Evolutionary conservation across 148 eudicot genomes (phyloP).

Genomic region (Suaeda aralocaspica): DNA sequence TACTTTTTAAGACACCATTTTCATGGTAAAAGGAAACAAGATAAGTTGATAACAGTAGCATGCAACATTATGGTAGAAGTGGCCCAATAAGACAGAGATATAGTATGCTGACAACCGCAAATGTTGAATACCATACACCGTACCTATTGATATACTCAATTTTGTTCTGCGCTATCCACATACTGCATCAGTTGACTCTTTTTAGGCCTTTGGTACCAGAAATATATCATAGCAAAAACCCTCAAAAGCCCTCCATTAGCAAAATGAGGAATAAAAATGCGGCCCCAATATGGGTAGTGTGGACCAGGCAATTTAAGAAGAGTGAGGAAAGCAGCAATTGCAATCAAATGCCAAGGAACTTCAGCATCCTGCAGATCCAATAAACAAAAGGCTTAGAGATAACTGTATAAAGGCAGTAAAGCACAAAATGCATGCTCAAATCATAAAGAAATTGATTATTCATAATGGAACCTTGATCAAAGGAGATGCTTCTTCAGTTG

Average conservation of each 20-base stretch:
- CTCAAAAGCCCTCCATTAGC: conserved; percentile 75
- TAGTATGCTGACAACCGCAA: not conserved
- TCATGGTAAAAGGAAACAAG: not conserved
- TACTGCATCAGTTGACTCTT: conserved; percentile 15
- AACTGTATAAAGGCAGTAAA: not conserved
- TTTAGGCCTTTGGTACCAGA: conserved; percentile 49
- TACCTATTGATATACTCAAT: conserved; percentile 4
- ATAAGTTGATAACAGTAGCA: not conserved
- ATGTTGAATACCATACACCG: not conserved
- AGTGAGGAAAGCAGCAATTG: conserved; percentile 42
- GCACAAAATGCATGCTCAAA: not conserved
- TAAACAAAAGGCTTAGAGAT: not conserved
- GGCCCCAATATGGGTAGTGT: conserved; percentile 81
- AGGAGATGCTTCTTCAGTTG: conserved; percentile 55
- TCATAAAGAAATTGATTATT: not conserved
- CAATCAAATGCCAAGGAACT: conserved; percentile 79
- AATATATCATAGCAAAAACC: conserved; percentile 47
- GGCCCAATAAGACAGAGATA: not conserved
- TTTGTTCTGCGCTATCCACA: conserved; percentile 18
- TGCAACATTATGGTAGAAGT: not conserved
- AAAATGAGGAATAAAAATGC: conserved; percentile 69
- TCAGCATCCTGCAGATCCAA: conserved; percentile 52
- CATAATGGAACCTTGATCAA: conserved; percentile 47
- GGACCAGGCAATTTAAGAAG: conserved; percentile 81
- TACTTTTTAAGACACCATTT: not conserved